These are phyloP conservation scores for Sclerotiophoma versabilis DNA, from an alignment of 2,329 filamentous ascomycete species.

Conservation along the genomic window DNA sequence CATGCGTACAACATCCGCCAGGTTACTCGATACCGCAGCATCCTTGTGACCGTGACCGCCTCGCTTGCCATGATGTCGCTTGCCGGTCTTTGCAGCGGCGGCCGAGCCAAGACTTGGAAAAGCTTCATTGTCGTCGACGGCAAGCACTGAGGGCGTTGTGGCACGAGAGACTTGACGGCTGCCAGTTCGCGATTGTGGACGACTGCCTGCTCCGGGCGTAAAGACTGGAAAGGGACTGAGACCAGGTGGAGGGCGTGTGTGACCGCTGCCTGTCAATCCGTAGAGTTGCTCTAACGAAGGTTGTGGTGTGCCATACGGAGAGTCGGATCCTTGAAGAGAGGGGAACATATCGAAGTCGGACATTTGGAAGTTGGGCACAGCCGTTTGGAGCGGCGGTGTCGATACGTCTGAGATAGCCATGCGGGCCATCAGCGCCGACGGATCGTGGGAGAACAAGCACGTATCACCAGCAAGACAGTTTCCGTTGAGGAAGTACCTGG, in stretches of 20 bases:
- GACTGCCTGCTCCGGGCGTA: conserved; percentile 64
- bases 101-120: conserved; percentile 88
- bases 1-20: conserved; percentile 96
- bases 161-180: conserved; percentile 79
- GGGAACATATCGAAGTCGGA: conserved; percentile 89
- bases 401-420: conserved; percentile 74
- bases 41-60: conserved; percentile 76
- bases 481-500: conserved; percentile 92
- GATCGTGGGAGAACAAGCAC: conserved; percentile 97
- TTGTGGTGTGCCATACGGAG: conserved; percentile 50
- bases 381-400: conserved; percentile 68
- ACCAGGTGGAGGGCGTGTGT: conserved; percentile 70
- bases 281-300: conserved; percentile 54
- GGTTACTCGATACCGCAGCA: conserved; percentile 68
- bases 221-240: conserved; percentile 68
- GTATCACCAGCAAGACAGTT: conserved; percentile 93
- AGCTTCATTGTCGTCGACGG: conserved; percentile 92
- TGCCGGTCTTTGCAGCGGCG: conserved; percentile 73
- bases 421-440: conserved; percentile 82
- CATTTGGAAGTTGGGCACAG: conserved; percentile 75
- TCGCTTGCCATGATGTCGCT: conserved; percentile 93
- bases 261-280: conserved; percentile 40
- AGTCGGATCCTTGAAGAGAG: conserved; percentile 63
- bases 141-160: conserved; percentile 70
- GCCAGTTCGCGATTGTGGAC: conserved; percentile 80